Evolutionary conservation across 495 filamentous ascomycete genomes (phyloP), one percentile per base, ranked within the genome.

Genomic region (Amorphotheca resinae): DNA sequence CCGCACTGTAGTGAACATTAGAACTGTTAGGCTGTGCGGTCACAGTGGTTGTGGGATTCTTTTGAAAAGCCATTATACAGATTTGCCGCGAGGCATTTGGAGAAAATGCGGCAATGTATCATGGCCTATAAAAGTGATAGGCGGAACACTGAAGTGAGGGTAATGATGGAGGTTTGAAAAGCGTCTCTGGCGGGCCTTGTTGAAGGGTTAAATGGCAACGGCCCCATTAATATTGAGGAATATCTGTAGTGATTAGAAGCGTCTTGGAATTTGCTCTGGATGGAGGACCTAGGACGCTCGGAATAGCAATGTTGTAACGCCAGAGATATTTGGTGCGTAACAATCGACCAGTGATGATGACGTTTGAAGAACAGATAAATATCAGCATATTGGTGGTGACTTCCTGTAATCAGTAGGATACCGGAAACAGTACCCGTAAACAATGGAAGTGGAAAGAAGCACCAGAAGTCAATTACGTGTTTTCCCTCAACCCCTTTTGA

Each of bases 251-350:
- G 3, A 14, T 33, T 33, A 33, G 31, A 33, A 15, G 11, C 31
- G 11, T 33, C 31, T 15, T 33, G 3, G 12, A 5, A n/a, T n/a
- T 33, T 15, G 31, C 5, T n/a, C 12, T 30, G 6, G 31, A 33
- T 33, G 15, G 28, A 14, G 34, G 21, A 41, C 36, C 34, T 32
- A 35, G 20, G n/a, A 34, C 18, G 31, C 38, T 28, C 38, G 26
- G 7, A 22, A 34, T 23, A 40, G 18, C 22, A 26, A 33, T 46
- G 26, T 25, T 46, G 16, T n/a, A 23, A 33, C 14, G 14, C 15
- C 42, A 38, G 33, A 21, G 42, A 32, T 22, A 11, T 9, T 38
- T 16, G 35, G n/a, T n/a, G n/a, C n/a, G n/a, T n/a, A n/a, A n/a
- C n/a, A n/a, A n/a, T 4, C 12, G 26, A 32, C 22, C 41, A 26